A percentile compares a stretch with the other conserved stretches of the same genome.
These are phyloP conservation scores for Rhodotorula sp. DNA, from an alignment of 1,284 basidiomycete species.

Conservation along the genomic window DNA sequence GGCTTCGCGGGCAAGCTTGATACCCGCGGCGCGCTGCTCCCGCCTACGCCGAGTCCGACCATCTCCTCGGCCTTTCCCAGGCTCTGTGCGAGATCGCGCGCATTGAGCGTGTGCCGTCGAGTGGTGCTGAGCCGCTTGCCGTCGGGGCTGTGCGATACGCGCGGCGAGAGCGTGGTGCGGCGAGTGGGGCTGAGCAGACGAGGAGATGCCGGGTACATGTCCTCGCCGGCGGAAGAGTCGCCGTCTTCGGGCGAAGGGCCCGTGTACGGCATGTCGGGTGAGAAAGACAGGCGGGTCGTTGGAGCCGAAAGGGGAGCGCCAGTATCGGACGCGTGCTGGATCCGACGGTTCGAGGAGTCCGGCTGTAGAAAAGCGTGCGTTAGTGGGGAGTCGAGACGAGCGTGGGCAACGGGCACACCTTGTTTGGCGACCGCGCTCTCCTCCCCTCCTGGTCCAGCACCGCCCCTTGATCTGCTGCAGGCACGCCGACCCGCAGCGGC, in stretches of 20 bases:
- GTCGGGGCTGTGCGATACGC: neutral
- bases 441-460: neutral
- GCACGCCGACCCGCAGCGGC: neutral
- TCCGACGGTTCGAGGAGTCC: neutral
- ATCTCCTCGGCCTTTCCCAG: neutral
- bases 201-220: constrained; percentile 1
- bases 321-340: neutral
- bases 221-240: constrained; percentile 16
- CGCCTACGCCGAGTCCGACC: neutral
- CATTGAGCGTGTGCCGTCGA: constrained; percentile 3
- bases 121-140: neutral
- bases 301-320: neutral
- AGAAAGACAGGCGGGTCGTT: neutral
- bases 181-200: neutral
- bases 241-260: neutral
- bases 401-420: neutral
- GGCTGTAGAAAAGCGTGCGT: neutral
- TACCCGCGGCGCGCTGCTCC: neutral
- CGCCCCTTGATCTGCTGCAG: neutral
- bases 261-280: neutral
- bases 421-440: neutral
- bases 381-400: neutral
- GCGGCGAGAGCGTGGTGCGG: neutral
- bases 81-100: neutral
- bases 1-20: neutral